Evolutionary conservation across 1,284 basidiomycete species (phyloP).

Genomic region (Boletus semigastroideus): DNA sequence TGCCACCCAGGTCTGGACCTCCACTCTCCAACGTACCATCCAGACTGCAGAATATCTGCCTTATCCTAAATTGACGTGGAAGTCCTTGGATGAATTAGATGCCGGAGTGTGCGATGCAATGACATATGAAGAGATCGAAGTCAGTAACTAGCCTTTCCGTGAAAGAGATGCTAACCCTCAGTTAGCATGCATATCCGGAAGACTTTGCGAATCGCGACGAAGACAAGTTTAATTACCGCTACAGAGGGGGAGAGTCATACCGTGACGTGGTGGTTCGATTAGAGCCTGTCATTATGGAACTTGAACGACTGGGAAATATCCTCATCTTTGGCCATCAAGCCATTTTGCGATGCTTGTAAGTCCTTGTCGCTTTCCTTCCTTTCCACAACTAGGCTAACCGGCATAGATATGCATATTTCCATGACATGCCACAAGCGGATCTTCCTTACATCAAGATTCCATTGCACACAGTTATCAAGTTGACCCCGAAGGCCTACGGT

Average conservation of each 20-base stretch:
- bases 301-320: constrained; percentile 97
- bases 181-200: constrained; percentile 89
- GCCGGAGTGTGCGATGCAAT: constrained; percentile 99
- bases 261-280: constrained; percentile 94
- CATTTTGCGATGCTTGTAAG: constrained; percentile 86
- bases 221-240: constrained; percentile 99
- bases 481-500: constrained; percentile 97
- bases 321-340: constrained; percentile 97
- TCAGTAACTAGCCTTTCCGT: constrained; percentile 30
- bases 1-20: constrained; percentile 86
- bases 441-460: constrained; percentile 98
- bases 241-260: constrained; percentile 93
- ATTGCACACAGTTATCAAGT: constrained; percentile 95
- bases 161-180: constrained; percentile 1
- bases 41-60: constrained; percentile 85
- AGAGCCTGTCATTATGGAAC: constrained; percentile 98
- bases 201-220: constrained; percentile 99
- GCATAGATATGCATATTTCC: constrained; percentile 89
- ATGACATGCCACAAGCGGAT: constrained; percentile 89
- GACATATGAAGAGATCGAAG: constrained; percentile 99
- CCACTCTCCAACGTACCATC: constrained; percentile 89
- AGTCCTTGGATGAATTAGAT: constrained; percentile 96
- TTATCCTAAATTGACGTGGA: constrained; percentile 97
- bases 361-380: background rate
- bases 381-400: background rate